A percentile compares a stretch with the other conserved stretches of the same genome.
These are phyloP conservation scores for Perilla frutescens DNA, from an alignment of 257 asterid genomes.

Conservation along the genomic window DNA sequence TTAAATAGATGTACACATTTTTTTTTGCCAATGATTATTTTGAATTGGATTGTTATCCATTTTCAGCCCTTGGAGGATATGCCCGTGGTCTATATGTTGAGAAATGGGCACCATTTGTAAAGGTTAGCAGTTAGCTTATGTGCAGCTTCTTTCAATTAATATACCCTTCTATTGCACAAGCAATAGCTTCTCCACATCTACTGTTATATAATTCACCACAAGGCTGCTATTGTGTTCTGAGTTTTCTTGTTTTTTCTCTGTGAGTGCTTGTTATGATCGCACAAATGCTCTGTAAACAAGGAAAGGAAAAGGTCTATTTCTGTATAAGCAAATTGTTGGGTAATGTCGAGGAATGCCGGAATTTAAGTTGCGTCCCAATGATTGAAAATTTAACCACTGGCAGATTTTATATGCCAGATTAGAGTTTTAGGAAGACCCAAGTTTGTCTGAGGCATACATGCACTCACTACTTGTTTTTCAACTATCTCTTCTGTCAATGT, in stretches of 20 bases:
- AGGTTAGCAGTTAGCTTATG: constrained; percentile 54
- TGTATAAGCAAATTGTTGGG: not conserved
- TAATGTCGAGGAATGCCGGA: not conserved
- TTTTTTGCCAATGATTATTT: constrained; percentile 14
- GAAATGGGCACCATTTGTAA: constrained; percentile 93
- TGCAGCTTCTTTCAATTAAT: constrained; percentile 14
- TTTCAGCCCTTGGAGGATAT: constrained; percentile 94
- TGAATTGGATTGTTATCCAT: constrained; percentile 19
- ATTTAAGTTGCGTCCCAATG: not conserved
- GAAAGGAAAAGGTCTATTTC: not conserved
- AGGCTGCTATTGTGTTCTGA: constrained; percentile 7
- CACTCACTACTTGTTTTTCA: constrained; percentile 1
- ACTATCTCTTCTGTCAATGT: constrained; percentile 18
- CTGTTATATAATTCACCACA: constrained; percentile 9
- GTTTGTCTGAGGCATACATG: constrained; percentile 8
- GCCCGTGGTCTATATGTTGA: constrained; percentile 85
- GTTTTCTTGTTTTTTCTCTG: not conserved
- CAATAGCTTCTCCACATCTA: not conserved
- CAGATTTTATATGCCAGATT: not conserved
- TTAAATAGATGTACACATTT: not conserved
- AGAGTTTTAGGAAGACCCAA: not conserved
- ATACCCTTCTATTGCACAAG: not conserved
- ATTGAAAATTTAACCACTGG: not conserved
- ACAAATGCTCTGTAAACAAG: not conserved
- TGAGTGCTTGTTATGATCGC: not conserved